Evolutionary conservation across 106 monocot genomes (phyloP), one percentile per base, ranked within the genome.

Genomic region (Agapanthus africanus): DNA sequence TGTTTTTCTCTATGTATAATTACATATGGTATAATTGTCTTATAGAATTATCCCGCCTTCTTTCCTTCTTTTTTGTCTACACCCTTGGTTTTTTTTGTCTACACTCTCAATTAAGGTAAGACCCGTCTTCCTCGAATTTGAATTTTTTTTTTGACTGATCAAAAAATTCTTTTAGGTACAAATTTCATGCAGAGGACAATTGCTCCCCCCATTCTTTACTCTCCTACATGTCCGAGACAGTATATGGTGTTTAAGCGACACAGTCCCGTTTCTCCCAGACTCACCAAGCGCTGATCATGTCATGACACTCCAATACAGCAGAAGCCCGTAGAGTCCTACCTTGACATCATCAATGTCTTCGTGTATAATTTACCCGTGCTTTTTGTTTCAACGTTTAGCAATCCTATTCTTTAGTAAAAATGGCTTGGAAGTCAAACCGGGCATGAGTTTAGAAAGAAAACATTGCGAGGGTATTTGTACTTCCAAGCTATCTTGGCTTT

Each of bases 141-240:
- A n/a, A n/a, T n/a, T n/a, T n/a, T n/a, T n/a, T n/a, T n/a, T n/a
- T n/a, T n/a, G n/a, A n/a, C n/a, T n/a, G n/a, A n/a, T n/a, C n/a
- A n/a, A n/a, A n/a, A n/a, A n/a, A n/a, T n/a, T n/a, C n/a, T n/a
- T n/a, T n/a, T n/a, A 85, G 85, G 81, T 83, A 40, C 77, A 83
- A 65, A 72, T 95, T 19, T 78, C 79, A 35, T 95, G 94, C 67
- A 74, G 87, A 76, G 94, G 88, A 16, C 87, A 85, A 36, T 67
- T 37, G 35, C 85, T 95, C 19, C 85, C 44, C 1, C 88, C 88
- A 6, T 68, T 63, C 59, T 61, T 85, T 67, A 85, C 85, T 13
- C 31, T 95, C 63, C 87, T 79, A 36, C 79, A 85, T 13, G 83
- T 95, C 30, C 82, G 94, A 6, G 88, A 95, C 73, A 67, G 41